These are phyloP conservation scores for Bipolaris cookei DNA, from an alignment of 2,329 filamentous ascomycete species.

Conservation along the genomic window DNA sequence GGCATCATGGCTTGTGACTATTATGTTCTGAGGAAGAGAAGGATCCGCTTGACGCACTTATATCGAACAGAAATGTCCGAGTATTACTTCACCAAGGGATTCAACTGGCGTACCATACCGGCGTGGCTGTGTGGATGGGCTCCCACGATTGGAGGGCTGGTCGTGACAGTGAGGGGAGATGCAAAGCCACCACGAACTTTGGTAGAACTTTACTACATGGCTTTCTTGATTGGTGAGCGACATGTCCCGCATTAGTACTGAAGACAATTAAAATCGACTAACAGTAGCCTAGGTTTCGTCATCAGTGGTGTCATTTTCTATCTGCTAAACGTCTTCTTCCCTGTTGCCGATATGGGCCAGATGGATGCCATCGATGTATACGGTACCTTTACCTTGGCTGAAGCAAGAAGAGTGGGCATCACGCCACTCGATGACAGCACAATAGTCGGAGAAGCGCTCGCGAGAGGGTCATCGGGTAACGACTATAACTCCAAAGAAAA, in stretches of 20 bases:
- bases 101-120: conserved; percentile 54
- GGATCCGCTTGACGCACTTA: conserved; percentile 47
- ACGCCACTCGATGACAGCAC: conserved; percentile 31
- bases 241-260: not conserved
- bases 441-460: not conserved
- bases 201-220: conserved; percentile 57
- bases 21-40: conserved; percentile 45
- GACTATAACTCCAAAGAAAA: not conserved
- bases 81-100: conserved; percentile 55
- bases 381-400: conserved; percentile 54
- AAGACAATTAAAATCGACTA: not conserved
- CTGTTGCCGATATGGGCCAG: conserved; percentile 50
- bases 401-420: conserved; percentile 53
- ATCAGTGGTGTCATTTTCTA: conserved; percentile 46
- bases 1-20: conserved; percentile 51
- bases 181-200: conserved; percentile 45
- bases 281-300: conserved; percentile 47
- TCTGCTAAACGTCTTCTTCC: conserved; percentile 50
- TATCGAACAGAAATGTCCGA: conserved; percentile 45
- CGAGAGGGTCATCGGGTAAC: not conserved
- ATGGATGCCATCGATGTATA: conserved; percentile 55
- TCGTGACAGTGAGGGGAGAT: conserved; percentile 47
- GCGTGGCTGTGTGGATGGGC: conserved; percentile 55
- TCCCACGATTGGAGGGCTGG: conserved; percentile 52
- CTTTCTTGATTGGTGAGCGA: conserved; percentile 53